phyloP scores from a whole-genome alignment of 1,284 basidiomycete species.

The Fomitopsis palustris region DNA sequence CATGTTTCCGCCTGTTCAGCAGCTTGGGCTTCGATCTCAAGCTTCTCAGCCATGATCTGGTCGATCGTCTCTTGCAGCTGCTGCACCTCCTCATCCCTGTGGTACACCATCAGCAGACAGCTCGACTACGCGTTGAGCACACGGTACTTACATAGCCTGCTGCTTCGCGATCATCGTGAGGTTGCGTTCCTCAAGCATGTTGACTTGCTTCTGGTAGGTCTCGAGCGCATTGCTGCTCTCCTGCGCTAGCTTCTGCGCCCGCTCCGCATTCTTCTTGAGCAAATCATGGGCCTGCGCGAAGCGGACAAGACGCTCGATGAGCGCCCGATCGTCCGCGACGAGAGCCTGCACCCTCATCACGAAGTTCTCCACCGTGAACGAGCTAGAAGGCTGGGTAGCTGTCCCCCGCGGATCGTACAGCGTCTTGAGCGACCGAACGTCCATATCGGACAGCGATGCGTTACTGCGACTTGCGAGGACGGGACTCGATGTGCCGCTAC shows the following conservation, averaged over 20 bases:
- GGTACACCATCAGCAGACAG: not conserved
- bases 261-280: slow-evolving; percentile 85
- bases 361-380: slow-evolving; percentile 72
- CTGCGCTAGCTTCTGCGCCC: slow-evolving; percentile 84
- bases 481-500: slow-evolving; percentile 37
- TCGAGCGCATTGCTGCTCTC: slow-evolving; percentile 75
- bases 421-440: slow-evolving; percentile 73
- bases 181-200: slow-evolving; percentile 74
- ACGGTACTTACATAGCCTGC: slow-evolving; percentile 49
- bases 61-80: slow-evolving; percentile 62
- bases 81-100: slow-evolving; percentile 69
- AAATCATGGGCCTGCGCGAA: slow-evolving; percentile 86
- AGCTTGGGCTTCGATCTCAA: slow-evolving; percentile 64
- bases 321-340: slow-evolving; percentile 73
- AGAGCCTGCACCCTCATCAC: slow-evolving; percentile 73
- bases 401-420: slow-evolving; percentile 53
- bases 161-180: slow-evolving; percentile 46
- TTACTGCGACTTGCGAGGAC: slow-evolving; percentile 28
- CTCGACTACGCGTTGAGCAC: not conserved
- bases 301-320: slow-evolving; percentile 80
- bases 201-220: slow-evolving; percentile 86
- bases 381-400: slow-evolving; percentile 19
- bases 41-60: slow-evolving; percentile 57
- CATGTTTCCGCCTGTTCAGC: slow-evolving; percentile 71
- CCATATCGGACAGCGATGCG: slow-evolving; percentile 70